phyloP scores from a whole-genome alignment of 805 yeast species.

The Sungouiozyma intestinalis region DNA sequence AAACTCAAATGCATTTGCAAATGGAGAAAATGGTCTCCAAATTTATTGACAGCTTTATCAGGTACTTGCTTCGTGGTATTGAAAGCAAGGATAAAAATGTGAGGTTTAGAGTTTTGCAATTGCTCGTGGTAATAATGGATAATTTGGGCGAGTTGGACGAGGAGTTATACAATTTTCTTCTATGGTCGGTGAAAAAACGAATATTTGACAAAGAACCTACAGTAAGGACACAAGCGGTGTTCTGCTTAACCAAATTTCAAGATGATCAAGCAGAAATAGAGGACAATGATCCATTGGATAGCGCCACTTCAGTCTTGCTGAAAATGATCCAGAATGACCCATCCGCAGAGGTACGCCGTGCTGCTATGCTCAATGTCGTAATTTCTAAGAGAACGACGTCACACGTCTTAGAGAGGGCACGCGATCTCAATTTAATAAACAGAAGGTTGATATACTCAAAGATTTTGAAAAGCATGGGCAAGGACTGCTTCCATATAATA shows the following conservation, averaged over 20 bases:
- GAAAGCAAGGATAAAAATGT: constrained; percentile 70
- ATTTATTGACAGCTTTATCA: constrained; percentile 51
- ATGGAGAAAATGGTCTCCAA: constrained; percentile 36
- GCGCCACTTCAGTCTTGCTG: constrained; percentile 38
- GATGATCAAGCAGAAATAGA: constrained; percentile 26
- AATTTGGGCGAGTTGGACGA: constrained; percentile 68
- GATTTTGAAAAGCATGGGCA: constrained; percentile 56
- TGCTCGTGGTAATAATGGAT: constrained; percentile 60
- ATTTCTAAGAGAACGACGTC: constrained; percentile 45
- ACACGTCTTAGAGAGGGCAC: constrained; percentile 63
- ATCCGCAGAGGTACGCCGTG: constrained; percentile 81
- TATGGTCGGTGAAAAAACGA: constrained; percentile 51
- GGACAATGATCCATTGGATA: constrained; percentile 23
- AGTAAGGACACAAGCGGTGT: constrained; percentile 76
- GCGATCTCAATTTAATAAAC: constrained; percentile 64
- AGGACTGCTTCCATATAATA: constrained; percentile 34
- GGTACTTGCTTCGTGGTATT: constrained; percentile 66
- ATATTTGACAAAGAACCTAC: constrained; percentile 64
- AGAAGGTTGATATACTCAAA: constrained; percentile 65
- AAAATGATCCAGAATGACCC: constrained; percentile 64
- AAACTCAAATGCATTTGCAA: constrained; percentile 12
- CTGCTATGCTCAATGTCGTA: constrained; percentile 63
- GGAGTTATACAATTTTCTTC: constrained; percentile 53
- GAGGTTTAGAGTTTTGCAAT: constrained; percentile 68
- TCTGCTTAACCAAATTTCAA: constrained; percentile 72